Base-by-base conservation (phyloP, 2,329 filamentous ascomycete species). In the Colletotrichum graminicola region DNA sequence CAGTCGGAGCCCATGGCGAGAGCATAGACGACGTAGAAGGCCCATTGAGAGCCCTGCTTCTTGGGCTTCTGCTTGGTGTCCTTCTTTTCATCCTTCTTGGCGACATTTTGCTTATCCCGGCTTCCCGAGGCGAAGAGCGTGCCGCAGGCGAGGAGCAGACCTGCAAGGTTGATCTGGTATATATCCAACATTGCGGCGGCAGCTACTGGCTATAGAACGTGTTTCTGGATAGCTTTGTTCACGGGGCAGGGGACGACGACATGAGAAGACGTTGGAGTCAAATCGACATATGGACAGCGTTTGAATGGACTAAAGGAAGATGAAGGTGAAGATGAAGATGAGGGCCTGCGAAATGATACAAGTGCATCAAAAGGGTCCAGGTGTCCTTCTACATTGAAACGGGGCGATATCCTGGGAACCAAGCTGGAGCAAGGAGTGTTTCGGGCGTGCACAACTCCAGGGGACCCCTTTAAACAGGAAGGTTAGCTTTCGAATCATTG, bases 1-100 rank as follows among this genome's bases (percentile, higher is more conserved):
- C 85, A 87, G 76, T 88, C 85, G 11, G 85, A 82, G 62, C 80
- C 84, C 82, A 86, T 86, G 32, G 85, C 82, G 6, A 87, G 79
- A 70, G 83, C 80, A 64, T 86, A 87, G 39, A 87, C 84, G 18
- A 75, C 71, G 32, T 84, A 77, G 75, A 85, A 85, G 11, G 79
- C 72, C 73, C 75, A 74, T 62, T 78, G 76, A 1, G 77, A 77
- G 14, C 57, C 73, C 12, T 69, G 69, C 21, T 51, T 29, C 10
- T 65, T 65, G n/a, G 36, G 23, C 1, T 45, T 65, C 43, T 62
- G 43, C 47, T 47, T 62, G 5, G 32, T 21, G 29, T 21, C 43
- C 26, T 68, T 63, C 57, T 34, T 71, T 34, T 23, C 32, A 18
- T 57, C 18, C 10, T 43, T 62, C 29, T 71, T 39, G n/a, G 45